These are phyloP conservation scores for Pulveroboletus sp. DNA, from an alignment of 768 basidiomycete species.

Conservation along the genomic window DNA sequence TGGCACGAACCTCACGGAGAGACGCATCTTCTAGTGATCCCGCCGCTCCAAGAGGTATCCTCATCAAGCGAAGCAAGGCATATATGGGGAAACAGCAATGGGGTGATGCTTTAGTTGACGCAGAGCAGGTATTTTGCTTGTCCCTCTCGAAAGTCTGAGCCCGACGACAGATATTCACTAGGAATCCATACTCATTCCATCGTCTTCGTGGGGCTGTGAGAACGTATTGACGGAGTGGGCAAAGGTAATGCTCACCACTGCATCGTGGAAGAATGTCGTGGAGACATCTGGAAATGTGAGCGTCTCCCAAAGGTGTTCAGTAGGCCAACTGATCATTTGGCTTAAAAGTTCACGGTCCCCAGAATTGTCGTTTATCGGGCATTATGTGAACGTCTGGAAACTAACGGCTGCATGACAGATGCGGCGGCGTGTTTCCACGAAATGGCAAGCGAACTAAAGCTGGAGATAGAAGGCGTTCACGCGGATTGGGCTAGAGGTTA, in stretches of 20 bases:
- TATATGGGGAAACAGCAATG: not conserved
- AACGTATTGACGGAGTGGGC: too few relatives aligned
- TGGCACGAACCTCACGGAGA: too few relatives aligned
- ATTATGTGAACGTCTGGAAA: not conserved
- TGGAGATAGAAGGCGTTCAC: too few relatives aligned
- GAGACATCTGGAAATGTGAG: too few relatives aligned
- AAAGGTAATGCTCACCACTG: too few relatives aligned
- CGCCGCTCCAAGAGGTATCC: too few relatives aligned
- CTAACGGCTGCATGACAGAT: not conserved
- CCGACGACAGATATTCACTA: not conserved
- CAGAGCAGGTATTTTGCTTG: not conserved
- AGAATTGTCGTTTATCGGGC: not conserved
- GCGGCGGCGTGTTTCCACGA: not conserved
- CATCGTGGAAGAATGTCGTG: too few relatives aligned
- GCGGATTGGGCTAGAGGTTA: too few relatives aligned
- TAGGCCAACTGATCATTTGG: too few relatives aligned
- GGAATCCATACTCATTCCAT: not conserved
- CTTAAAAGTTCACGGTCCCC: not conserved
- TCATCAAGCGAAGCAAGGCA: not conserved
- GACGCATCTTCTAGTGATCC: too few relatives aligned
- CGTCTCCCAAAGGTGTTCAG: too few relatives aligned
- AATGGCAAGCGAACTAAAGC: slow-evolving; percentile 1
- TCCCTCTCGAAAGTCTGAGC: too few relatives aligned
- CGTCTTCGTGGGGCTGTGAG: slow-evolving; percentile 1
- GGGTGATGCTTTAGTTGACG: not conserved